A percentile compares a stretch with the other conserved stretches of the same genome.
phyloP scores from a whole-genome alignment of 306 rosid genomes.

The Casuarina cunninghamiana region DNA sequence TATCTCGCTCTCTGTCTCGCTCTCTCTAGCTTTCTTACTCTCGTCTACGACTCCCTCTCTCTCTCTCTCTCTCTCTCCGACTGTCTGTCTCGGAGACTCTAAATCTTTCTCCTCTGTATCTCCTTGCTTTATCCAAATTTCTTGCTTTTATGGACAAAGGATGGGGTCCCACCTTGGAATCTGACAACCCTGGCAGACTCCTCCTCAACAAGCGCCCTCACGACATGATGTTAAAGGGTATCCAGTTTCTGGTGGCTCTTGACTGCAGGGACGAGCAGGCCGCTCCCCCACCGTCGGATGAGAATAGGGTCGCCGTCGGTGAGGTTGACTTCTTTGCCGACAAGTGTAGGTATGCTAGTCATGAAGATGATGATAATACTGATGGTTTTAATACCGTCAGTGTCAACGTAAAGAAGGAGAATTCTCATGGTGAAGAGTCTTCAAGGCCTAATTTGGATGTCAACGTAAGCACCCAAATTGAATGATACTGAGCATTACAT shows the following conservation, averaged over 20 bases:
- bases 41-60: slow-evolving; percentile 11
- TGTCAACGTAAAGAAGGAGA: slow-evolving; percentile 59
- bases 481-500: not conserved
- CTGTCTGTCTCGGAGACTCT: not conserved
- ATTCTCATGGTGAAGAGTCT: slow-evolving; percentile 24
- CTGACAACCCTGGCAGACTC: slow-evolving; percentile 40
- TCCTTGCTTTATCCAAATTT: not conserved
- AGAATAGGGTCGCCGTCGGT: slow-evolving; percentile 30
- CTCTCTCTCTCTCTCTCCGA: not conserved
- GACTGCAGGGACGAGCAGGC: slow-evolving; percentile 24
- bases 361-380: slow-evolving; percentile 10
- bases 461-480: slow-evolving; percentile 42
- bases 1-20: too few relatives aligned
- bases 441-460: slow-evolving; percentile 35
- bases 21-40: too few relatives aligned
- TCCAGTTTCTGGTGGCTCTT: slow-evolving; percentile 57
- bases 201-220: slow-evolving; percentile 17
- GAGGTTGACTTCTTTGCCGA: slow-evolving; percentile 82
- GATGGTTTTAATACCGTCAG: slow-evolving; percentile 21
- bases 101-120: not conserved
- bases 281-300: slow-evolving; percentile 16
- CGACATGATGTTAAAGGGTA: slow-evolving; percentile 45
- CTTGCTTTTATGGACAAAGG: slow-evolving; percentile 76
- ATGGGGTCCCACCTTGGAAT: slow-evolving; percentile 81
- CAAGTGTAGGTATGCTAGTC: slow-evolving; percentile 28